Evolutionary conservation across 1,284 basidiomycete species (phyloP), one percentile per base, ranked within the genome.

Genomic region (Vanrija pseudolonga): DNA sequence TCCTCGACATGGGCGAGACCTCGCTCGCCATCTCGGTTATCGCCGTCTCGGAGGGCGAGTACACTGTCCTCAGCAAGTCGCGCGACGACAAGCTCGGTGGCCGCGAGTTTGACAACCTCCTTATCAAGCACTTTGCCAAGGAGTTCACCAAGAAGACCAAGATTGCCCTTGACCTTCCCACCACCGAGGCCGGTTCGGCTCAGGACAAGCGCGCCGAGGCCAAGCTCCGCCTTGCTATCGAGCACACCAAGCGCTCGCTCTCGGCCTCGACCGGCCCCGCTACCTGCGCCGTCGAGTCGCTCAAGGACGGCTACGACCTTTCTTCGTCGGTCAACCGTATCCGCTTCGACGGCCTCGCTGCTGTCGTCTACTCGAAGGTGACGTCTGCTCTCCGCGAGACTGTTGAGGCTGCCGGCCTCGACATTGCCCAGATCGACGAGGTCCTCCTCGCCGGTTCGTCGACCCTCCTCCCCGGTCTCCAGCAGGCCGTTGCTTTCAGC

Each of bases 101-200:
- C 45, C 73, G 78, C 50, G 74, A 79, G 56, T 78, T 82, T 60
- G 75, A 78, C 70, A 72, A 73, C 60, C 64, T 77, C 59, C 82
- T 98, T 42, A 85, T 97, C 78, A 85, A 88, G 57, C 90, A 89
- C 81, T 97, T 98, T 76, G 86, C 90, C 51, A 89, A 94, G 73
- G 95, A 98, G 69, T 98, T 98, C 76, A 90, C 90, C 51, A 98
- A 98, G 77, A 98, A 98, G 81, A 93, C 88, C 39, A 94, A 94
- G 77, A 83, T 84, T 22, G 79, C 86, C 0, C 80, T 97, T 39
- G 77, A 82, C 15, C 58, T 85, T 83, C 61, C 82, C 39, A 85
- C 87, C 37, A 76, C 83, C 18, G 68, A 71, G 50, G 75, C 77
- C 6, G 79, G 83, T n/a, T 67, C 79, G 12, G 66, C 60, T 9